phyloP scores from a whole-genome alignment of 352 stramenopile genomes.

The Hyaloperonospora brassicae region DNA sequence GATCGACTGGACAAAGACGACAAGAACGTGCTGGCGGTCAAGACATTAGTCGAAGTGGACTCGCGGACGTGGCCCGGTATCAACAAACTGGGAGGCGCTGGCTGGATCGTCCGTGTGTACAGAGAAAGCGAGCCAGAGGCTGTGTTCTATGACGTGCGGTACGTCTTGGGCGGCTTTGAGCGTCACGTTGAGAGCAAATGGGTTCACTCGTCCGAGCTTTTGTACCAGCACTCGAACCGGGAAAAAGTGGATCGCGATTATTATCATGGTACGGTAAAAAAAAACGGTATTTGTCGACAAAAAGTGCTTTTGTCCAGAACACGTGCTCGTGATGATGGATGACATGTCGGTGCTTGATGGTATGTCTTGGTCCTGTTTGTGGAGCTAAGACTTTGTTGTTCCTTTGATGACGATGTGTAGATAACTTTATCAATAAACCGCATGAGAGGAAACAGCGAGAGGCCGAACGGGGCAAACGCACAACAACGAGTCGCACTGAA shows the following conservation, averaged over 20 bases:
- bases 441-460: slow-evolving; percentile 25
- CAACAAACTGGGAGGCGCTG: slow-evolving; percentile 75
- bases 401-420: slow-evolving; percentile 16
- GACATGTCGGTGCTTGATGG: background rate
- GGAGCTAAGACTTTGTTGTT: background rate
- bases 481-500: slow-evolving; percentile 3
- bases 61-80: slow-evolving; percentile 81
- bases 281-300: background rate
- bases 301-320: background rate
- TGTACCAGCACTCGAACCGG: slow-evolving; percentile 35
- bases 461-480: slow-evolving; percentile 6
- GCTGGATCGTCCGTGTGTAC: slow-evolving; percentile 43
- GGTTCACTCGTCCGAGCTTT: slow-evolving; percentile 43
- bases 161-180: slow-evolving; percentile 74
- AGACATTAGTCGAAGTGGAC: slow-evolving; percentile 51
- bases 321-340: background rate
- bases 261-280: slow-evolving; percentile 44
- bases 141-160: slow-evolving; percentile 78
- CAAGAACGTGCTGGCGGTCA: slow-evolving; percentile 26
- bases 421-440: slow-evolving; percentile 47
- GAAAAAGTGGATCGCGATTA: slow-evolving; percentile 38
- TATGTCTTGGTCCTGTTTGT: background rate
- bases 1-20: background rate
- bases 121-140: slow-evolving; percentile 23
- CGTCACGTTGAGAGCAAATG: slow-evolving; percentile 62